A percentile compares a stretch with the other conserved stretches of the same genome.
These are phyloP conservation scores for Extremus antarcticus DNA, from an alignment of 495 filamentous ascomycete species.

Conservation along the genomic window DNA sequence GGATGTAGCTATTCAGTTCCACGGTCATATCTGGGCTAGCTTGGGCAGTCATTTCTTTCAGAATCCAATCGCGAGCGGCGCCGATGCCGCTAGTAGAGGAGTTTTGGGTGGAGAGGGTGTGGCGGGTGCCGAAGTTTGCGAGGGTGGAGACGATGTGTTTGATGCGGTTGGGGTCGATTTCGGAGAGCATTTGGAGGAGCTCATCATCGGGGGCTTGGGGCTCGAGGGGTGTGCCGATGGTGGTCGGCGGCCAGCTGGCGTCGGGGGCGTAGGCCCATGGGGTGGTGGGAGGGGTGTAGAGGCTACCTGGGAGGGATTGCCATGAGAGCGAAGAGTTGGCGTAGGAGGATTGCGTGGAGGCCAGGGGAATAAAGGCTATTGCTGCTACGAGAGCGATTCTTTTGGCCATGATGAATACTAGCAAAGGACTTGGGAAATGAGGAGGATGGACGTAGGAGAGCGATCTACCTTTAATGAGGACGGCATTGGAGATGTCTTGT, in stretches of 20 bases:
- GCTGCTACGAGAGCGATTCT: not conserved
- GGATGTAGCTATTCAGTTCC: slow-evolving; percentile 36
- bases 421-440: no score
- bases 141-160: slow-evolving; percentile 38
- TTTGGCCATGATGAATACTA: not conserved
- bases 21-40: slow-evolving; percentile 34
- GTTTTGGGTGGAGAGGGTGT: slow-evolving; percentile 41
- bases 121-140: slow-evolving; percentile 41
- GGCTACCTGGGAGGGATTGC: slow-evolving; percentile 1
- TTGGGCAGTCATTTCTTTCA: slow-evolving; percentile 32
- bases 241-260: slow-evolving; percentile 25
- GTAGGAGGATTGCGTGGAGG: not conserved
- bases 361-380: not conserved
- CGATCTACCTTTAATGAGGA: not conserved
- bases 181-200: slow-evolving; percentile 32
- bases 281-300: not conserved
- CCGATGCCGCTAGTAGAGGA: slow-evolving; percentile 39
- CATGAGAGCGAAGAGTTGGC: not conserved
- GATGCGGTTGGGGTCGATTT: slow-evolving; percentile 28
- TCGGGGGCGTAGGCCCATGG: slow-evolving; percentile 4
- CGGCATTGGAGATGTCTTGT: not conserved
- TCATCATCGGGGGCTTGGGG: slow-evolving; percentile 39
- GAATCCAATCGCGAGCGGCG: slow-evolving; percentile 44
- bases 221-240: slow-evolving; percentile 28
- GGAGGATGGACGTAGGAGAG: not conserved